Base-by-base conservation (phyloP, 2,329 filamentous ascomycete species). In the Talaromyces sp. region DNA sequence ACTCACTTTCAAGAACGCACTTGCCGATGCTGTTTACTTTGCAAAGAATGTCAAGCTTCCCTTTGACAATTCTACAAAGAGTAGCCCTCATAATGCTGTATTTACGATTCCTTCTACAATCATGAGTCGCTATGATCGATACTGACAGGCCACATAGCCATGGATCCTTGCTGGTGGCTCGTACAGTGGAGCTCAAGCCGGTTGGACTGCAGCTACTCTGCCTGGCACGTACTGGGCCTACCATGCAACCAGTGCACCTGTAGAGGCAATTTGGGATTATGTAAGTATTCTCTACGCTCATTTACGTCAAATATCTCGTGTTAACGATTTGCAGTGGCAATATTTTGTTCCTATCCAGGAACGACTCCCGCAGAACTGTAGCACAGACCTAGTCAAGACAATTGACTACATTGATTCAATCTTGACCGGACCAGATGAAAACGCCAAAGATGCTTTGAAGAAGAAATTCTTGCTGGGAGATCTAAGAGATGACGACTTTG, bases 151-250 rank as follows among this genome's bases (percentile, higher is more conserved):
- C 13, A 14, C 1, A 9, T 50, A 82, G 72, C 85, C 86, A 2
- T 88, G 85, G 85, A 79, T 87, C 5, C 76, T 84, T 56, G 76
- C 79, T 7, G 85, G 85, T 14, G 85, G 84, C 33, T 86, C 83
- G 0, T 88, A 88, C 71, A 81, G 80, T 37, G 85, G 85, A 47
- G 83, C 84, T 5, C 75, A 88, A 16, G 73, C 84, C 1, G 85
- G 84, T 0, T 87, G 85, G 84, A 84, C 81, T 2, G 82, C 82
- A 41, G 81, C 81, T 13, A 74, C 82, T 2, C 75, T 79, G 1
- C 84, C 84, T 0, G 85, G 83, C 7, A 86, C 84, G 0, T 85
- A 86, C 73, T 87, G 85, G 85, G 85, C 84, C 1, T 87, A 87
- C 67, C 84, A 85, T 72, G 77, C 84, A 3, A 84, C 82, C 35